These are phyloP conservation scores for Podila horticola DNA, from an alignment of 192 early-diverging fungal species.

Conservation along the genomic window DNA sequence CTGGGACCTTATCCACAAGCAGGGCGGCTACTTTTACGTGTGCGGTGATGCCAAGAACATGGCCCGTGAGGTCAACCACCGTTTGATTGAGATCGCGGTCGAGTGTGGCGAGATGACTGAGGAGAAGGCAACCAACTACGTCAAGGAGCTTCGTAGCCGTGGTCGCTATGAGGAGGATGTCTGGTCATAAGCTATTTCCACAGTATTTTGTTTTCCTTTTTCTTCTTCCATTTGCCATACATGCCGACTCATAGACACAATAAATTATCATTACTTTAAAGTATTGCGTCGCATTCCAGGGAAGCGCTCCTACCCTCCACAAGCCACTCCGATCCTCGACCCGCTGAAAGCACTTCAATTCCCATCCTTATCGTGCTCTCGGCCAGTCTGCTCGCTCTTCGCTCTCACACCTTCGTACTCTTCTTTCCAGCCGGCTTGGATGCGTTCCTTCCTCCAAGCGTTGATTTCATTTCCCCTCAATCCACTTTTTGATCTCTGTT, in stretches of 20 bases:
- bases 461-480: not conserved
- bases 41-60: conserved; percentile 98
- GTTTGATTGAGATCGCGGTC: conserved; percentile 75
- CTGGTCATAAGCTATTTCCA: conserved; percentile 72
- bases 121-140: conserved; percentile 76
- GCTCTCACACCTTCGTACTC: not conserved
- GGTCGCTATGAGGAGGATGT: conserved; percentile 96
- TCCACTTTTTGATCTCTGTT: not conserved
- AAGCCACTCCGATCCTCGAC: too few relatives aligned
- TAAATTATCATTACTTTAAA: too few relatives aligned
- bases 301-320: not conserved
- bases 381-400: not conserved
- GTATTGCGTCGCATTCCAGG: too few relatives aligned
- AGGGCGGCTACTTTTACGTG: conserved; percentile 86
- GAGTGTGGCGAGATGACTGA: conserved; percentile 71
- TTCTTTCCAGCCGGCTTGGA: not conserved
- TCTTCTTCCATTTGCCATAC: conserved; percentile 16
- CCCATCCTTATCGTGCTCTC: not conserved
- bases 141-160: conserved; percentile 83
- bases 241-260: not conserved
- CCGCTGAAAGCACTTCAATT: not conserved
- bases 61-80: conserved; percentile 89
- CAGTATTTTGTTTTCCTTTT: conserved; percentile 4
- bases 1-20: conserved; percentile 82
- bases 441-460: not conserved